These are phyloP conservation scores for Loxodes magnus DNA, from an alignment of 73 alveolate genomes.

Conservation along the genomic window DNA sequence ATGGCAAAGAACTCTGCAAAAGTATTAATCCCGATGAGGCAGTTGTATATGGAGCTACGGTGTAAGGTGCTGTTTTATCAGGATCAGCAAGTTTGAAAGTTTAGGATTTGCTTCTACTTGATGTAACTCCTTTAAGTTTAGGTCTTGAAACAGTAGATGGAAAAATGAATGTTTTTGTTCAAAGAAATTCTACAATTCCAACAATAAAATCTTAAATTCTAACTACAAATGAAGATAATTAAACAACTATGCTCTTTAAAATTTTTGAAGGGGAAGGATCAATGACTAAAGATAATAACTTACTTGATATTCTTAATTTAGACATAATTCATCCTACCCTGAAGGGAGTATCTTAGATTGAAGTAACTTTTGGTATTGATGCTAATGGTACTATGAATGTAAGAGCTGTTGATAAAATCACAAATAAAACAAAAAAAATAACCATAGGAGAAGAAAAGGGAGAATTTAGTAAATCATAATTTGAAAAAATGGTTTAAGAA, in stretches of 20 bases:
- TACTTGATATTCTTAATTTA: conserved; percentile 89
- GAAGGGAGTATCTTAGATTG: conserved; percentile 96
- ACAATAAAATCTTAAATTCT: conserved; percentile 92
- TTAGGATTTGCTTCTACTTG: conserved; percentile 70
- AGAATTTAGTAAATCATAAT: conserved; percentile 85
- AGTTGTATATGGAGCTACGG: conserved; percentile 96
- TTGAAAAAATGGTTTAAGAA: conserved; percentile 75
- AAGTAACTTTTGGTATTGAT: conserved; percentile 86
- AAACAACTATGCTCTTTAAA: conserved; percentile 79
- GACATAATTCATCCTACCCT: conserved; percentile 94
- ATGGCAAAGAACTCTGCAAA: conserved; percentile 59
- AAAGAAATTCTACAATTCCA: conserved; percentile 97
- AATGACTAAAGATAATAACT: conserved; percentile 93
- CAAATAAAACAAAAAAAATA: conserved; percentile 78
- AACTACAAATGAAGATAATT: conserved; percentile 94
- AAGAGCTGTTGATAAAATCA: conserved; percentile 79
- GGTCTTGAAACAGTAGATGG: conserved; percentile 99
- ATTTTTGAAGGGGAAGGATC: conserved; percentile 98
- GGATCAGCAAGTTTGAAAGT: conserved; percentile 50
- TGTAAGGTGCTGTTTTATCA: conserved; percentile 90
- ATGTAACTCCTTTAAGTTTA: conserved; percentile 93
- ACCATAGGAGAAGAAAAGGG: conserved; percentile 96
- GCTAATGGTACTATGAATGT: conserved; percentile 78
- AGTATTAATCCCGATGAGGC: conserved; percentile 95
- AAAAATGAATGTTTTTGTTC: conserved; percentile 95